Percentiles rank a stretch among this genome's conserved stretches.
Evolutionary conservation across 2,329 filamentous ascomycete genomes (phyloP).

Genomic region (Berkeleyomyces basicola): DNA sequence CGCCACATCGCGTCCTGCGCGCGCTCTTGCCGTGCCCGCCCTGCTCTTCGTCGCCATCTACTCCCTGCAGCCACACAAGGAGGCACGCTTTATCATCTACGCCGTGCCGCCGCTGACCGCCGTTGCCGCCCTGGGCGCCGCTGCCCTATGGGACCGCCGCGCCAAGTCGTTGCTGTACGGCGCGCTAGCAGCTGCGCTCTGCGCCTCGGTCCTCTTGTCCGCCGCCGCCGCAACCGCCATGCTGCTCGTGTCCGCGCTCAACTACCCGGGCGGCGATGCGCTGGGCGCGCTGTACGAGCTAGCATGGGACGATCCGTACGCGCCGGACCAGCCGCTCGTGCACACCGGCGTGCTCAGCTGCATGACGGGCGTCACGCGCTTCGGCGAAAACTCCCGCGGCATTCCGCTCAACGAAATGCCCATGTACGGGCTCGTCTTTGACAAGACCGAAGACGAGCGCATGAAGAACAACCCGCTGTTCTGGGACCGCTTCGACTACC

Average conservation of each 20-base stretch:
- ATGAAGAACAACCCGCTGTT: slow-evolving; percentile 33
- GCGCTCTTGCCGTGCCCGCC: slow-evolving; percentile 44
- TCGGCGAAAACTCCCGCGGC: slow-evolving; percentile 33
- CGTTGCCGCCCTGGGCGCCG: slow-evolving; percentile 55
- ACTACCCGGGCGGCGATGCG: slow-evolving; percentile 84
- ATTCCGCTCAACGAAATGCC: slow-evolving; percentile 18
- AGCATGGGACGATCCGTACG: slow-evolving; percentile 18
- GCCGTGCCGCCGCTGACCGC: slow-evolving; percentile 65
- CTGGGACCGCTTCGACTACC: slow-evolving; percentile 49
- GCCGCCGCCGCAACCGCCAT: slow-evolving; percentile 47
- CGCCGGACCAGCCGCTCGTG: slow-evolving; percentile 21
- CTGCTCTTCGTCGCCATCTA: slow-evolving; percentile 63
- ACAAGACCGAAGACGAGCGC: slow-evolving; percentile 43
- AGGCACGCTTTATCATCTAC: slow-evolving; percentile 91
- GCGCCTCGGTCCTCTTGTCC: slow-evolving; percentile 41
- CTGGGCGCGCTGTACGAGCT: slow-evolving; percentile 36
- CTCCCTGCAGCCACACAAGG: slow-evolving; percentile 85
- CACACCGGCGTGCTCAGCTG: slow-evolving; percentile 52
- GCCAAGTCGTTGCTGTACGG: slow-evolving; percentile 41
- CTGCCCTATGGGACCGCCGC: slow-evolving; percentile 50
- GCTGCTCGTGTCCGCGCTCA: slow-evolving; percentile 67
- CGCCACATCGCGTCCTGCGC: slow-evolving; percentile 27
- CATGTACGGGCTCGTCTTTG: slow-evolving; percentile 26
- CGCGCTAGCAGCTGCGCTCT: slow-evolving; percentile 36
- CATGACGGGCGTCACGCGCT: slow-evolving; percentile 56